These are phyloP conservation scores for Phalaenopsis hybrid DNA, from an alignment of 116 monocot species.

Conservation along the genomic window DNA sequence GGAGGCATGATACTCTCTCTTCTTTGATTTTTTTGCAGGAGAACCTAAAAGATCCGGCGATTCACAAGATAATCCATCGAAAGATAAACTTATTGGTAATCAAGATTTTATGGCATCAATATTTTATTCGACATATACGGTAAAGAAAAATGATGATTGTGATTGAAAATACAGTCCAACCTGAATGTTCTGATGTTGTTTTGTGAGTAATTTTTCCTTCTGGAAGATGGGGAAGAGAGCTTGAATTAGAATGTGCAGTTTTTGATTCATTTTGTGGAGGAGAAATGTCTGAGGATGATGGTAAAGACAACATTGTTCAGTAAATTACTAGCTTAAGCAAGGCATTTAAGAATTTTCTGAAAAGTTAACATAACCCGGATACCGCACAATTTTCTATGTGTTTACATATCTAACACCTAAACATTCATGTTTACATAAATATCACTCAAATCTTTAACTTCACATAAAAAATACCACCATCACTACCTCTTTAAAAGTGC, in stretches of 20 bases:
- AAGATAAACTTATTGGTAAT: background rate
- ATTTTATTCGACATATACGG: background rate
- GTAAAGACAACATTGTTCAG: background rate
- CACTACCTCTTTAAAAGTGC: too few relatives aligned
- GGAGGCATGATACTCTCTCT: slow-evolving; percentile 9
- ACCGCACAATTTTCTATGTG: background rate
- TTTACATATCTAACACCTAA: too few relatives aligned
- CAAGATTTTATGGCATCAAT: background rate
- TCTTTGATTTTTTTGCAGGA: slow-evolving; percentile 18
- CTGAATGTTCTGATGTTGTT: slow-evolving; percentile 29
- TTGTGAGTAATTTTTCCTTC: slow-evolving; percentile 7
- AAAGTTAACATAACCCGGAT: background rate
- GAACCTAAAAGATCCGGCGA: slow-evolving; percentile 9
- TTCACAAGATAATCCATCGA: background rate
- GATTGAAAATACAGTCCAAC: slow-evolving; percentile 13
- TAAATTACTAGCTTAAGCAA: background rate
- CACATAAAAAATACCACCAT: too few relatives aligned
- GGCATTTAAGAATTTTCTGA: background rate
- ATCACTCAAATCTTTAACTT: too few relatives aligned
- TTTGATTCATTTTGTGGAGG: background rate
- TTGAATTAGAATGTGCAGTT: slow-evolving; percentile 11
- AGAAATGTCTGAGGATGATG: background rate
- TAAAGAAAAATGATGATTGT: background rate
- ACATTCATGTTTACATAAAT: too few relatives aligned
- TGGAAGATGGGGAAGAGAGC: slow-evolving; percentile 19